Conservation (phyloP, 1,284 basidiomycete genomes). For the Naganishia liquefaciens region DNA sequence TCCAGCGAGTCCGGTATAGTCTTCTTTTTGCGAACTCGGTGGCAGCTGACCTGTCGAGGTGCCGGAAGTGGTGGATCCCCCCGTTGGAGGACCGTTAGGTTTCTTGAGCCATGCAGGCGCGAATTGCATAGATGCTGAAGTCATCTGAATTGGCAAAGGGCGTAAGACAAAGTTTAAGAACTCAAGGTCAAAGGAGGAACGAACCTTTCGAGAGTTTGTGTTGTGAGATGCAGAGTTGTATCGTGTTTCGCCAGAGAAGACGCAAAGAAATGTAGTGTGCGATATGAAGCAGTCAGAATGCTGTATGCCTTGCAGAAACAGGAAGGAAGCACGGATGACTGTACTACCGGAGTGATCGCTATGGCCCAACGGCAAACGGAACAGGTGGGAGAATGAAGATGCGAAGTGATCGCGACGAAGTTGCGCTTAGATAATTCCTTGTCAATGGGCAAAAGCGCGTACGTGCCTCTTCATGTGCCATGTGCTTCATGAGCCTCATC, state of each 20-base stretch:
- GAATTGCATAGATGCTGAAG: constrained; percentile 35
- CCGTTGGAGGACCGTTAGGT: constrained; percentile 4
- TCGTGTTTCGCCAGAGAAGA: background rate
- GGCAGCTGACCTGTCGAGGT: constrained; percentile 16
- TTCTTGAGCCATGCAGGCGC: constrained; percentile 36
- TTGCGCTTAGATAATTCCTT: constrained; percentile 14
- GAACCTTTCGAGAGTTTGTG: background rate
- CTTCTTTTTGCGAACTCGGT: constrained; percentile 3
- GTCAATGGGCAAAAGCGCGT: constrained; percentile 2
- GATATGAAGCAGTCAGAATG: background rate
- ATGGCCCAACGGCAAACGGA: background rate
- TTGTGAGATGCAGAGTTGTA: background rate
- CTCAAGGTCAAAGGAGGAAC: background rate
- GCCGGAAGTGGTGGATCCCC: background rate
- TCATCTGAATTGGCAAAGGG: constrained; percentile 11
- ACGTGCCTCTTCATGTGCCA: background rate
- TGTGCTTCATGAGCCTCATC: background rate
- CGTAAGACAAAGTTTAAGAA: background rate
- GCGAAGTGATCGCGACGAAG: constrained; percentile 1
- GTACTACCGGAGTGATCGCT: background rate
- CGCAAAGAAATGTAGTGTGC: background rate
- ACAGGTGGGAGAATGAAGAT: constrained; percentile 1
- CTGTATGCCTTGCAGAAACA: background rate
- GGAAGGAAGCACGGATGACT: background rate
- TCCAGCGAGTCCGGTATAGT: constrained; percentile 4